Evolutionary conservation across 352 stramenopile genomes (phyloP), one percentile per base, ranked within the genome.

Genomic region (Globisporangium parvum): DNA sequence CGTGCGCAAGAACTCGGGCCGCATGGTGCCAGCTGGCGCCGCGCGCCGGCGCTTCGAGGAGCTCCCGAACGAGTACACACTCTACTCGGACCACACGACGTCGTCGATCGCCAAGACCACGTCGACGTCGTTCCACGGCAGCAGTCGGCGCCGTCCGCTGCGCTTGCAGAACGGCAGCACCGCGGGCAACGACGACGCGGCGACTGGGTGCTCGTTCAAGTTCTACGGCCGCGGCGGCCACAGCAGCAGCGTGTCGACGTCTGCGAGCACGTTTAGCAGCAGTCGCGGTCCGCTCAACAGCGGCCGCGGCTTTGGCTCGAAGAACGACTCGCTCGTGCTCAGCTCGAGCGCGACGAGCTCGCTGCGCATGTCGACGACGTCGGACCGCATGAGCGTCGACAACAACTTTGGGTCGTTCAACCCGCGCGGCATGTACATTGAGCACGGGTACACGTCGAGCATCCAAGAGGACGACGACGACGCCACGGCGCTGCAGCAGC

Each of bases 381-480:
- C 80, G 35, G 77, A 88, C 53, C 76, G 80, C 57, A 70, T 87
- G 67, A 91, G 80, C 53, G 62, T 91, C 31, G 80, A 91, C 60
- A 85, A 79, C 49, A 88, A 91, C 62, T 83, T 79, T 39, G 76
- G 77, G 15, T 88, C 77, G 54, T 67, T 79, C 56, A 88, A 90
- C 65, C 75, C 71, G 28, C 66, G 70, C 50, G 61, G 58, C 5
- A 58, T 69, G 40, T 65, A 78, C 31, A 69, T 80, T 35, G 73
- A 83, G 21, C 69, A 65, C 53, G 67, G 66, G 37, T 81, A 75
- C 65, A 63, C 76, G 17, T 67, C 71, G 40, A 85, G 75, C 62
- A 86, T 89, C 60, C 66, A 82, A 56, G 80, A 88, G 52, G 71
- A 89, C 57, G 75, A 84, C 23, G 76, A 87, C 58, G 79, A 64